Evolutionary conservation across 1,139 yeast species (phyloP).

Genomic region (Entelexis paramagnoliae): DNA sequence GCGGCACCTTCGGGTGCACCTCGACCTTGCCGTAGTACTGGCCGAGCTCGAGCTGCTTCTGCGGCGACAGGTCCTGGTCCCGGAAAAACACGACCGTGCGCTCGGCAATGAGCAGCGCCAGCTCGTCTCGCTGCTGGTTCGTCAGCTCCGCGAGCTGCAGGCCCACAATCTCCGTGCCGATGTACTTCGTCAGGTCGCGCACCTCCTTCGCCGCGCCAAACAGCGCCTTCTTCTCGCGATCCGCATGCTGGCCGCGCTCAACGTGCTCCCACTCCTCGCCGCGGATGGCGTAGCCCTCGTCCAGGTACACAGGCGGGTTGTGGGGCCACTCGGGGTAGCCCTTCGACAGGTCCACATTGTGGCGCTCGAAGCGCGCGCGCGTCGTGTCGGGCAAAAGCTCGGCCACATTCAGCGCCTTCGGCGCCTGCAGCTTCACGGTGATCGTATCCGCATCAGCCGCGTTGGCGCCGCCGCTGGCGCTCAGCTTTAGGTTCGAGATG

Average conservation of each 20-base stretch:
- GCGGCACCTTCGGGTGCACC: constrained; percentile 39
- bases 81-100: constrained; percentile 61
- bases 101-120: constrained; percentile 53
- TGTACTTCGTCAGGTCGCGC: constrained; percentile 45
- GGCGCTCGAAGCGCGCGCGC: constrained; percentile 32
- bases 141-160: constrained; percentile 46
- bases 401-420: constrained; percentile 15
- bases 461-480: too few relatives aligned
- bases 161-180: constrained; percentile 51
- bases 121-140: constrained; percentile 47
- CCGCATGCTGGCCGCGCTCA: constrained; percentile 35
- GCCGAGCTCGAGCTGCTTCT: constrained; percentile 52
- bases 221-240: constrained; percentile 42
- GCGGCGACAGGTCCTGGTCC: constrained; percentile 44
- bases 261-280: constrained; percentile 35
- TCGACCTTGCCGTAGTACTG: constrained; percentile 50
- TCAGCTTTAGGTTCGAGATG: background rate
- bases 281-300: constrained; percentile 43
- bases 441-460: background rate
- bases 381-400: constrained; percentile 35
- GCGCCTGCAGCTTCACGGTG: background rate
- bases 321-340: constrained; percentile 40
- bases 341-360: constrained; percentile 37
- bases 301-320: constrained; percentile 41
- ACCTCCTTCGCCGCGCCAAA: constrained; percentile 30